These are phyloP conservation scores for Ophiostoma himal-ulmi DNA, from an alignment of 2,329 filamentous ascomycete species.

Conservation along the genomic window DNA sequence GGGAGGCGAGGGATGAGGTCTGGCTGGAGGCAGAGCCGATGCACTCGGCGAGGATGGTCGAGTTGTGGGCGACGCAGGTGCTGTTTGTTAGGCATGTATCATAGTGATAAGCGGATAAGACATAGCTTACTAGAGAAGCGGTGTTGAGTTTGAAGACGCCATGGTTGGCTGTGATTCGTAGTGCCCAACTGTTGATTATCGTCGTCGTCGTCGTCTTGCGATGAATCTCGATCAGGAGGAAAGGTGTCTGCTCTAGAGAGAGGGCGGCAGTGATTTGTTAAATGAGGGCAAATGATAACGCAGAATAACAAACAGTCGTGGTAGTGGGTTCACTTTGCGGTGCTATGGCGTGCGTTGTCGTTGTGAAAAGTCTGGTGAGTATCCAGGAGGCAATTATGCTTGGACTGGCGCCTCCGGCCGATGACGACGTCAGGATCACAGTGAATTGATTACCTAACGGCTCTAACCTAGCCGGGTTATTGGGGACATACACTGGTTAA, in stretches of 20 bases:
- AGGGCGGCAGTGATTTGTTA: neutral
- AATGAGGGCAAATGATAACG: neutral
- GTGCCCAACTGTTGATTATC: neutral
- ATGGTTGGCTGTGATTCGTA: neutral
- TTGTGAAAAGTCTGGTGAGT: neutral
- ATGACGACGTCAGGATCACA: constrained; percentile 2
- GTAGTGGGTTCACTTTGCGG: neutral
- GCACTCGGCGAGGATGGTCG: constrained; percentile 89
- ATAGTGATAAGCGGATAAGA: neutral
- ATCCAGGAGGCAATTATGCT: no score
- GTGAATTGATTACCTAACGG: neutral
- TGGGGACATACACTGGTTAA: neutral
- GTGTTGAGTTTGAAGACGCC: constrained; percentile 17
- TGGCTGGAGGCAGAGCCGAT: constrained; percentile 77
- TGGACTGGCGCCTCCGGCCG: neutral
- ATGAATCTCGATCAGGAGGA: neutral
- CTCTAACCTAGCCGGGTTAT: neutral
- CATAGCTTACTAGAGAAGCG: constrained; percentile 25
- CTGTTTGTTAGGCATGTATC: constrained; percentile 40
- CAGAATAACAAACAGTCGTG: neutral
- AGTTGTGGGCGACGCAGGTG: constrained; percentile 89
- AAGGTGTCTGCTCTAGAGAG: neutral
- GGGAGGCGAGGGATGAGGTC: constrained; percentile 78
- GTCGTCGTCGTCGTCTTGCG: neutral
- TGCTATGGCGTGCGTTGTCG: neutral